Conservation (phyloP, 2,329 filamentous ascomycete species). For the Aureobasidium uvarum region DNA sequence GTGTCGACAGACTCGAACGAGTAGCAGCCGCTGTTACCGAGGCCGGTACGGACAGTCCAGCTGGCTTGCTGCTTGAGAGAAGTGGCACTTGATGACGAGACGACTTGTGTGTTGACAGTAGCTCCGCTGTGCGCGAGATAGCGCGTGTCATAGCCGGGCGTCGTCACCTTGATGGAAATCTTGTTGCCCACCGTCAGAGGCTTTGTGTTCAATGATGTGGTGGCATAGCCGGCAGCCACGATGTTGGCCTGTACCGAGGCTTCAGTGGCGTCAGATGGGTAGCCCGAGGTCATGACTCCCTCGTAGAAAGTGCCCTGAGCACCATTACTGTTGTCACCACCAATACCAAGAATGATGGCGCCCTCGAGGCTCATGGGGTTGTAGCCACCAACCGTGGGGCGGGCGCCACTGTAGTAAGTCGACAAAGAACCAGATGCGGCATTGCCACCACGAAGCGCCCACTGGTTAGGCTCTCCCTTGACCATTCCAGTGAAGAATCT, state of each 20-base stretch:
- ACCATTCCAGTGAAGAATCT: slow-evolving; percentile 59
- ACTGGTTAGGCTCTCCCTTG: slow-evolving; percentile 56
- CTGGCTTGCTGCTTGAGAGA: slow-evolving; percentile 54
- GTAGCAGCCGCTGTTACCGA: slow-evolving; percentile 57
- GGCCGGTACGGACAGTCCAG: slow-evolving; percentile 56
- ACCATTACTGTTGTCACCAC: slow-evolving; percentile 62
- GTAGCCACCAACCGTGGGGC: slow-evolving; percentile 55
- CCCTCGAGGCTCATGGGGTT: slow-evolving; percentile 64
- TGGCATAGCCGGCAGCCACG: slow-evolving; percentile 57
- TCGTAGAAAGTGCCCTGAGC: slow-evolving; percentile 61
- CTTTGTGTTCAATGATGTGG: slow-evolving; percentile 50
- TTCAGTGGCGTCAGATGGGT: slow-evolving; percentile 60
- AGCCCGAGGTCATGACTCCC: slow-evolving; percentile 62
- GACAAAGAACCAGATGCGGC: slow-evolving; percentile 55
- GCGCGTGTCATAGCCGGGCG: slow-evolving; percentile 53
- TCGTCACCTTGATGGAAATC: slow-evolving; percentile 57
- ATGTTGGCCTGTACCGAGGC: slow-evolving; percentile 52
- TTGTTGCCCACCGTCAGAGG: slow-evolving; percentile 51
- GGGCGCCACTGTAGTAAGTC: slow-evolving; percentile 59
- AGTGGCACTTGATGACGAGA: slow-evolving; percentile 52
- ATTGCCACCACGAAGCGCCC: slow-evolving; percentile 61
- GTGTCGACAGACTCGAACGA: slow-evolving; percentile 62
- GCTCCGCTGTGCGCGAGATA: slow-evolving; percentile 56
- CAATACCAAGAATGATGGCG: slow-evolving; percentile 66
- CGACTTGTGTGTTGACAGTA: slow-evolving; percentile 56